phyloP scores from a whole-genome alignment of 2,329 filamentous ascomycete species.

The Ceratocystis cubensis region DNA sequence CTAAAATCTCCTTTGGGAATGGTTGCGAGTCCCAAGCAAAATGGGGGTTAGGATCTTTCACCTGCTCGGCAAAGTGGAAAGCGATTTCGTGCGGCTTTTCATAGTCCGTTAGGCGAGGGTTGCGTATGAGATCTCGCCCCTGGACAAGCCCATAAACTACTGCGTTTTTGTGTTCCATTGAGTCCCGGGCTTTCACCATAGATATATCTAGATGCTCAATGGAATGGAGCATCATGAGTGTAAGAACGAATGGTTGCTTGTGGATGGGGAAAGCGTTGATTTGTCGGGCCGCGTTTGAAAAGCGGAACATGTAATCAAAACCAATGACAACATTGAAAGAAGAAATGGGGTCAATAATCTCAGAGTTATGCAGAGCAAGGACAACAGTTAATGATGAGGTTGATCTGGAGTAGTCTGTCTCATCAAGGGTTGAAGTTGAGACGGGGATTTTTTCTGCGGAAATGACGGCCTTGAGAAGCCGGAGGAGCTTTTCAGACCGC shows the following conservation, averaged over 20 bases:
- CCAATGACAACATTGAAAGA: conserved; percentile 41
- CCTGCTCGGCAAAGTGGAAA: conserved; percentile 34
- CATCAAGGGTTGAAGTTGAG: conserved; percentile 27
- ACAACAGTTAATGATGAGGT: conserved; percentile 32
- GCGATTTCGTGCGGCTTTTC: conserved; percentile 37
- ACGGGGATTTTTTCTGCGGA: conserved; percentile 31
- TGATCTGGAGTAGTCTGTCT: conserved; percentile 25
- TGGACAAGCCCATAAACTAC: conserved; percentile 31
- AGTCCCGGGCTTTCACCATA: conserved; percentile 29
- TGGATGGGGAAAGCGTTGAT: conserved; percentile 22
- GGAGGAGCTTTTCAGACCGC: conserved; percentile 37
- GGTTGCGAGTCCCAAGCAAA: conserved; percentile 37
- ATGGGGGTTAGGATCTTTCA: conserved; percentile 31
- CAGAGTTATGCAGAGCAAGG: conserved; percentile 33
- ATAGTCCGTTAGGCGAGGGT: conserved; percentile 30
- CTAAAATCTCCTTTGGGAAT: conserved; percentile 38
- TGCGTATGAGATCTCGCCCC: conserved; percentile 31
- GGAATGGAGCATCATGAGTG: conserved; percentile 39
- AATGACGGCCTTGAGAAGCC: conserved; percentile 41
- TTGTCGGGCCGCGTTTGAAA: conserved; percentile 27
- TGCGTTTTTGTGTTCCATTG: conserved; percentile 37
- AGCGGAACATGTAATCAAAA: conserved; percentile 40
- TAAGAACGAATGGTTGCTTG: conserved; percentile 35
- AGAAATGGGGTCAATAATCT: conserved; percentile 29
- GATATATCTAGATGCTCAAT: conserved; percentile 44